phyloP scores from a whole-genome alignment of 2,329 filamentous ascomycete genomes.

The Pseudogymnoascus sp. region DNA sequence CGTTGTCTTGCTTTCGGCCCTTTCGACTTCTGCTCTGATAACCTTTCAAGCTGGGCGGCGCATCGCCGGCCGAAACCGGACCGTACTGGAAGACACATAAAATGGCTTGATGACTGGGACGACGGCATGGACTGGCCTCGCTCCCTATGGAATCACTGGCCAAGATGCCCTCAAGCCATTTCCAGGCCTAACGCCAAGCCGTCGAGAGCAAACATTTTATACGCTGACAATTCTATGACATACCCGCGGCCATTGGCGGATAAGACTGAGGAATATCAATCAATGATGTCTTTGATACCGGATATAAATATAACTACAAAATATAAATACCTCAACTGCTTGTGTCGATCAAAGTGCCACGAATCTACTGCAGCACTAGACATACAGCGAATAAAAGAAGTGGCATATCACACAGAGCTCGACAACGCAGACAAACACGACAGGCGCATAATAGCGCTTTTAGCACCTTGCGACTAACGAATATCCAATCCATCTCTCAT shows the following conservation, averaged over 20 bases:
- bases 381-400: too few species aligned
- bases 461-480: too few species aligned
- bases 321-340: too few species aligned
- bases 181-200: neutral
- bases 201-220: neutral
- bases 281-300: neutral
- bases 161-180: neutral
- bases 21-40: neutral
- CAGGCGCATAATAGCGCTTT: too few species aligned
- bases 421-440: too few species aligned
- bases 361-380: too few species aligned
- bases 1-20: neutral
- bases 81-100: neutral
- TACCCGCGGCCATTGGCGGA: neutral
- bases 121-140: neutral
- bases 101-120: neutral
- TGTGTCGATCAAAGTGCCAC: too few species aligned
- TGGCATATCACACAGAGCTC: too few species aligned
- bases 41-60: neutral
- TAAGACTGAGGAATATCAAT: neutral
- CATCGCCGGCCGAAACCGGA: neutral
- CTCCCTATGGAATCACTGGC: neutral
- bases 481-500: too few species aligned
- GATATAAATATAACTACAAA: neutral
- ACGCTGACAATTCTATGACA: slow-evolving; percentile 3